Conservation (phyloP, 1,284 basidiomycete species). For the Marasmius sp. region DNA sequence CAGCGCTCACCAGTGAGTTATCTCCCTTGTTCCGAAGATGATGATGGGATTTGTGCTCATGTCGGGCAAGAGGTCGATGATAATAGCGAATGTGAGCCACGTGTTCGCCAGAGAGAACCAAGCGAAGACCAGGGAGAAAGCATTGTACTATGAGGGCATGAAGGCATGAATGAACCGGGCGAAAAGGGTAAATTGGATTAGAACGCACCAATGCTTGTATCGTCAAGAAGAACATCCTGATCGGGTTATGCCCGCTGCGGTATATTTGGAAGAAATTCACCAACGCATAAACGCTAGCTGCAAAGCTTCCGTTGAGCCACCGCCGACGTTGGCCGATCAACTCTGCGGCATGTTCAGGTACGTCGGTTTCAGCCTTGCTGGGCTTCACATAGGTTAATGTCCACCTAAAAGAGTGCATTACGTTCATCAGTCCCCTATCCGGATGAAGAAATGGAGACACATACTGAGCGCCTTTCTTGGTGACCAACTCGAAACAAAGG, state of each 20-base stretch:
- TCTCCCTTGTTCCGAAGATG: conserved; percentile 53
- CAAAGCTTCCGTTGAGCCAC: conserved; percentile 96
- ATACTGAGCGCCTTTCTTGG: conserved; percentile 64
- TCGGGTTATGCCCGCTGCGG: conserved; percentile 78
- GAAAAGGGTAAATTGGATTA: not conserved
- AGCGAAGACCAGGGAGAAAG: conserved; percentile 65
- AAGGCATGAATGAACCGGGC: conserved; percentile 1
- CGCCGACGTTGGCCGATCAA: conserved; percentile 93
- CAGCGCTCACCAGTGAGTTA: conserved; percentile 76
- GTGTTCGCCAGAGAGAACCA: conserved; percentile 82
- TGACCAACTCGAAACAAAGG: conserved; percentile 94
- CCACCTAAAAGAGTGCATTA: conserved; percentile 62
- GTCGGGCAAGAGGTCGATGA: conserved; percentile 76
- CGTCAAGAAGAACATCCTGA: conserved; percentile 90
- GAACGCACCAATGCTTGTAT: conserved; percentile 67
- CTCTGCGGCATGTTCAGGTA: conserved; percentile 86
- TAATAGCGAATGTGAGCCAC: conserved; percentile 87
- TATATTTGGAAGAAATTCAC: conserved; percentile 94
- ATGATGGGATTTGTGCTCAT: conserved; percentile 29
- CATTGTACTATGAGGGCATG: conserved; percentile 44
- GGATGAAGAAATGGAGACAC: not conserved
- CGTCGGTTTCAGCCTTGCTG: conserved; percentile 92
- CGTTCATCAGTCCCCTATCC: not conserved
- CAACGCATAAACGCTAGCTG: conserved; percentile 90
- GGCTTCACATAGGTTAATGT: conserved; percentile 93